These are phyloP conservation scores for Phaeoacremonium minimum DNA, from an alignment of 2,329 filamentous ascomycete genomes.

Conservation along the genomic window DNA sequence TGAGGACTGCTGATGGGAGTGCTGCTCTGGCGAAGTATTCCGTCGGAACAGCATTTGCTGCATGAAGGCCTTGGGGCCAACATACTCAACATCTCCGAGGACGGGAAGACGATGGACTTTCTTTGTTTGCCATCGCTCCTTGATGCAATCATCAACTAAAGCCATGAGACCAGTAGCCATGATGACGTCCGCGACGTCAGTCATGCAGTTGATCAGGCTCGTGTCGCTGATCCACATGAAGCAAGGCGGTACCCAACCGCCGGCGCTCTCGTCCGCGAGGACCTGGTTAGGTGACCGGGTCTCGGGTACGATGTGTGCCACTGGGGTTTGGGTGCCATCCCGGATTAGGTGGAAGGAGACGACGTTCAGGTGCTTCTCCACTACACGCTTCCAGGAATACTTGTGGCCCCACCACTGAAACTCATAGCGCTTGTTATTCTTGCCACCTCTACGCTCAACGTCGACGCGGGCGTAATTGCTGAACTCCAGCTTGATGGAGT, in stretches of 20 bases:
- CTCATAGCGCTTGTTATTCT: conserved; percentile 71
- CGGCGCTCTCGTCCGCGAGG: conserved; percentile 67
- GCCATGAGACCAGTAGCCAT: conserved; percentile 85
- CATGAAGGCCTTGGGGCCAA: conserved; percentile 27
- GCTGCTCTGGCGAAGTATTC: conserved; percentile 14
- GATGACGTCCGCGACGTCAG: conserved; percentile 84
- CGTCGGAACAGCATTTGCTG: conserved; percentile 27
- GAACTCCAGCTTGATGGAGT: conserved; percentile 87
- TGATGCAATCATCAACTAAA: conserved; percentile 88
- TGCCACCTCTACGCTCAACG: conserved; percentile 64
- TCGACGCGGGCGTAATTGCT: conserved; percentile 96
- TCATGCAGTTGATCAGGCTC: conserved; percentile 61
- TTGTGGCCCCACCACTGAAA: conserved; percentile 90
- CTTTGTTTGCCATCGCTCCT: conserved; percentile 62
- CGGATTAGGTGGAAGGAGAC: conserved; percentile 79
- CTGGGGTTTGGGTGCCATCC: conserved; percentile 53
- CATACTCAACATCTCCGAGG: conserved; percentile 28
- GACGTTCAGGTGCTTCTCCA: conserved; percentile 62
- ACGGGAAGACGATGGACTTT: conserved; percentile 33
- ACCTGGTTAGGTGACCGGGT: conserved; percentile 67
- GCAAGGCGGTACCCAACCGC: conserved; percentile 86
- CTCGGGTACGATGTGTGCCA: conserved; percentile 85
- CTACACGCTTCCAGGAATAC: conserved; percentile 78
- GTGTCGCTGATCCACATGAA: conserved; percentile 86
- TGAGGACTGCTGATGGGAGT: conserved; percentile 8